Evolutionary conservation across 495 filamentous ascomycete genomes (phyloP).

Genomic region (Cenococcum geophilum): DNA sequence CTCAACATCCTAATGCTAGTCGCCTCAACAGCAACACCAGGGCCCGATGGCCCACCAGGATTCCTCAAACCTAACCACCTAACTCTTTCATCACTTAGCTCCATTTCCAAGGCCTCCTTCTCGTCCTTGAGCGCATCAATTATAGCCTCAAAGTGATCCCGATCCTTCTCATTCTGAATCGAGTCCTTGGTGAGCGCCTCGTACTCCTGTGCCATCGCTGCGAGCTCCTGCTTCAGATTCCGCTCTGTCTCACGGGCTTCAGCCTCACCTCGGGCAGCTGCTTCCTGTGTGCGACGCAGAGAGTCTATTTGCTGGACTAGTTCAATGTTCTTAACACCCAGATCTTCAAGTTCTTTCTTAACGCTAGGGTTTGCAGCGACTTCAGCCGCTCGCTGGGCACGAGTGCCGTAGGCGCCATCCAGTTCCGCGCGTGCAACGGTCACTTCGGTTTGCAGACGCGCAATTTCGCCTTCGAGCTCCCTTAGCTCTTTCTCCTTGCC

Average conservation of each 20-base stretch:
- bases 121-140: slow-evolving; percentile 66
- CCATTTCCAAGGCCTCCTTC: slow-evolving; percentile 59
- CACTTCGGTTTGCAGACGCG: slow-evolving; percentile 81
- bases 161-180: slow-evolving; percentile 82
- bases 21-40: slow-evolving; percentile 39
- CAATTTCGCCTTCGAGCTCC: slow-evolving; percentile 71
- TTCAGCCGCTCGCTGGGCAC: slow-evolving; percentile 37
- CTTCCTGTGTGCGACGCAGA: slow-evolving; percentile 21
- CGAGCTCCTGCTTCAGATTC: slow-evolving; percentile 69
- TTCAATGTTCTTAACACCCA: slow-evolving; percentile 53
- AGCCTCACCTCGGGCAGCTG: slow-evolving; percentile 18
- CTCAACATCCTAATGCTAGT: slow-evolving; percentile 69
- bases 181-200: slow-evolving; percentile 80
- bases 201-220: slow-evolving; percentile 75
- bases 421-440: slow-evolving; percentile 91
- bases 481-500: slow-evolving; percentile 45
- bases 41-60: slow-evolving; percentile 38
- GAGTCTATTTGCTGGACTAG: slow-evolving; percentile 45
- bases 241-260: slow-evolving; percentile 39
- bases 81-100: slow-evolving; percentile 66
- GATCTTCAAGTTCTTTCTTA: slow-evolving; percentile 42
- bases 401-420: slow-evolving; percentile 76
- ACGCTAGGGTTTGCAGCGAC: slow-evolving; percentile 28
- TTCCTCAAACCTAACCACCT: slow-evolving; percentile 60
- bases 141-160: slow-evolving; percentile 65